Percentiles rank a stretch among this genome's conserved stretches.
These are phyloP conservation scores for Termitomyces sp. DNA, from an alignment of 1,284 basidiomycete species.

Conservation along the genomic window DNA sequence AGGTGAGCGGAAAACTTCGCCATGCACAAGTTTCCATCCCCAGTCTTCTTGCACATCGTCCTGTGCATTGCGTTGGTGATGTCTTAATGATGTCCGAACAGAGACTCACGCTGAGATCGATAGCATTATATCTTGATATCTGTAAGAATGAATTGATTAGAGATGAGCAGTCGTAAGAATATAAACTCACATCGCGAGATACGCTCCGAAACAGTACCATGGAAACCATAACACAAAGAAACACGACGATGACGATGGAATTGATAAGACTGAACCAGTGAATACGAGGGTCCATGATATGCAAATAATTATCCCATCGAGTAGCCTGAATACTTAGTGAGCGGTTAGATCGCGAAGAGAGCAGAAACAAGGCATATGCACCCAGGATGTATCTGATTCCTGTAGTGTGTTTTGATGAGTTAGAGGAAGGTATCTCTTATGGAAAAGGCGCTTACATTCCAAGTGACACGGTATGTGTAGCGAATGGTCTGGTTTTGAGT, in stretches of 20 bases:
- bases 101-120: slow-evolving; percentile 77
- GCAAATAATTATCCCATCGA: slow-evolving; percentile 94
- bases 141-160: slow-evolving; percentile 37
- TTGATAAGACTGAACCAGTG: slow-evolving; percentile 95
- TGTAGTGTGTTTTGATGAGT: slow-evolving; percentile 25
- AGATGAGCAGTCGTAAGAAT: background rate
- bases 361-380: slow-evolving; percentile 21
- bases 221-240: slow-evolving; percentile 91
- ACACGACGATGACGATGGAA: slow-evolving; percentile 85
- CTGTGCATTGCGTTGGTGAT: slow-evolving; percentile 32
- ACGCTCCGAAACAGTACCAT: slow-evolving; percentile 88
- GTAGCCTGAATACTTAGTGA: slow-evolving; percentile 59
- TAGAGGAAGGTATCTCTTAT: background rate
- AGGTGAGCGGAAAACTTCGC: slow-evolving; percentile 92
- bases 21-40: slow-evolving; percentile 97
- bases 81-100: background rate
- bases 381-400: slow-evolving; percentile 86
- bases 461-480: slow-evolving; percentile 88
- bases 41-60: slow-evolving; percentile 98
- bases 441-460: slow-evolving; percentile 56
- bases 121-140: slow-evolving; percentile 94
- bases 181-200: slow-evolving; percentile 73
- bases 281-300: slow-evolving; percentile 74
- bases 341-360: background rate
- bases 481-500: slow-evolving; percentile 62